Base-by-base conservation (phyloP, 805 yeast genomes). In the Candida sakaeoensis region DNA sequence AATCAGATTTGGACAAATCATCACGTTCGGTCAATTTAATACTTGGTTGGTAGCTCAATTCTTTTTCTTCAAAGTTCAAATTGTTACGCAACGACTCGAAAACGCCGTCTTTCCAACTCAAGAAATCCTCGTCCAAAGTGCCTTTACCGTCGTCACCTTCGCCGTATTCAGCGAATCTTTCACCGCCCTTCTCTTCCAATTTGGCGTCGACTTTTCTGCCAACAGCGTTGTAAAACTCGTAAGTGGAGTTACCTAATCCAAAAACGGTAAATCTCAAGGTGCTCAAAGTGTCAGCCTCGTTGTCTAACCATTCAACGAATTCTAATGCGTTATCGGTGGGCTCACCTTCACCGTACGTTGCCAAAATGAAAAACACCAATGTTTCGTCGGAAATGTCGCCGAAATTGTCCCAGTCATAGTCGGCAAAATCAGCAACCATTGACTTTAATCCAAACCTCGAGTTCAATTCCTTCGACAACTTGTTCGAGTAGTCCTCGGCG, bases 301-400 rank as follows among this genome's bases (percentile, higher is more conserved):
- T 62, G 24, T 79, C 76, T 53, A 90, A 74, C 55, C 68, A 79
- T 42, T 82, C 84, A 56, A 79, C 80, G 58, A 93, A 87, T 27
- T 79, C 80, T 30, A 77, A 75, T n/a, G 97, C 93, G 52, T 87
- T 86, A 60, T 91, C 99, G 10, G 99, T 91, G 51, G 95, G 95
- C 60, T 91, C 99, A 57, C 99, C 99, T 66, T 91, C 99, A 52
- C 99, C 99, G 54, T 93, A 93, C 8, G 96, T 88, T 23, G 98
- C 93, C 66, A 89, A 71, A 56, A 91, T 73, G 54, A 91, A 82
- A 42, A 68, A 64, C 21, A 67, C 60, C 46, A 88, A 79, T 15
- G 80, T 80, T 44, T 76, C 75, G 13, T 69, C 65, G 15, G 81
- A 75, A 46, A 91, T 61, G 36, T 77, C 77, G 53, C 79, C 79